Evolutionary conservation across 768 basidiomycete genomes (phyloP).

Genomic region (Thelephora aurantiotincta): DNA sequence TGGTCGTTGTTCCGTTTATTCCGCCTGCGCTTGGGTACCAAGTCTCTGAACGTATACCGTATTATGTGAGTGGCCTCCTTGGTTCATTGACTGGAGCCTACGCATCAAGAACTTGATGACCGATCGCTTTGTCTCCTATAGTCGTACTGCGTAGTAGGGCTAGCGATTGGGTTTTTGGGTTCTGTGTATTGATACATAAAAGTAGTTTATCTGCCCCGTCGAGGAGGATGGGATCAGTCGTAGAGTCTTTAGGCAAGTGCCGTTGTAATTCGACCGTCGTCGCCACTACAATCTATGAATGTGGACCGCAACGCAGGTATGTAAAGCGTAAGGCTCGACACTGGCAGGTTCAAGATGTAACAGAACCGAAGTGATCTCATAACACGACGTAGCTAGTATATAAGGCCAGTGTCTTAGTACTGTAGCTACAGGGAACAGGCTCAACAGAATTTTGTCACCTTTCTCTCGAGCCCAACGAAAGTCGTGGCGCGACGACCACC

Average conservation of each 20-base stretch:
- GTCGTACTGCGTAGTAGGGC: conserved; percentile 17
- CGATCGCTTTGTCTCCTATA: conserved; percentile 1
- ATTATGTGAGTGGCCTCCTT: conserved; percentile 44
- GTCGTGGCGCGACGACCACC: no score
- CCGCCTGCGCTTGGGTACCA: conserved; percentile 39
- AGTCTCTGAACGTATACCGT: conserved; percentile 46
- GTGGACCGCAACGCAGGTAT: no score
- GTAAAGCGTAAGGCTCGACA: no score
- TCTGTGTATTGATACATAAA: conserved; percentile 19
- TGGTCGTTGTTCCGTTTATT: conserved; percentile 46
- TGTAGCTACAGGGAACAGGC: no score
- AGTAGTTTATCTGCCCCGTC: conserved; percentile 14
- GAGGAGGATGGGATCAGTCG: conserved; percentile 41
- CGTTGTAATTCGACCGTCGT: no score
- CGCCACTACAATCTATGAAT: background rate
- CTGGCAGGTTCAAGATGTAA: no score
- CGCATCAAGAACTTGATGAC: background rate
- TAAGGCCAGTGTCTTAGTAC: no score
- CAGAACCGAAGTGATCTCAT: no score
- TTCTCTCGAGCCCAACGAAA: no score
- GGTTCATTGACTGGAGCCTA: background rate
- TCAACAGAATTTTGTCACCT: no score
- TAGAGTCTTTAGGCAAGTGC: conserved; percentile 31
- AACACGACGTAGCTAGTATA: no score
- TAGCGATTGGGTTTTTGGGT: conserved; percentile 13